A percentile compares a stretch with the other conserved stretches of the same genome.
Evolutionary conservation across 371 early-diverging fungal genomes (phyloP).

Genomic region (Mortierella sp.): DNA sequence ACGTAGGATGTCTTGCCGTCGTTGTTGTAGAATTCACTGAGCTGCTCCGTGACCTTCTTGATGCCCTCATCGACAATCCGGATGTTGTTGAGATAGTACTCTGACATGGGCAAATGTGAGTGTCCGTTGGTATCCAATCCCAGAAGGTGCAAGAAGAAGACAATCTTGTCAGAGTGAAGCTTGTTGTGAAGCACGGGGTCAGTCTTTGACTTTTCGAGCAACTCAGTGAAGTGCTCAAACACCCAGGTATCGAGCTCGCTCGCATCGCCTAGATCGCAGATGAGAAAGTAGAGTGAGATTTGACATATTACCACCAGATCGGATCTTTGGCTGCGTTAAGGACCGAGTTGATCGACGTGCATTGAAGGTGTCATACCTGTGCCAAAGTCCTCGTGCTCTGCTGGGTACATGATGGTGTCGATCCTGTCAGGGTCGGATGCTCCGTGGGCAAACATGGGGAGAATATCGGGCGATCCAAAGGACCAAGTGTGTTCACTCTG

Average conservation of each 20-base stretch:
- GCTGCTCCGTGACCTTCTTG: conserved; percentile 67
- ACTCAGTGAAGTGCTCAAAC: conserved; percentile 73
- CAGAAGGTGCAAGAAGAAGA: conserved; percentile 93
- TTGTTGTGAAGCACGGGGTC: conserved; percentile 67
- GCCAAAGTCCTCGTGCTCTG: conserved; percentile 92
- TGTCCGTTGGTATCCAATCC: conserved; percentile 98
- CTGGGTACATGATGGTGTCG: conserved; percentile 91
- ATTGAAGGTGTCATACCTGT: conserved; percentile 63
- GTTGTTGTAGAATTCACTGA: conserved; percentile 83
- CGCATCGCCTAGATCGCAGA: conserved; percentile 70
- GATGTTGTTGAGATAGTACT: conserved; percentile 89
- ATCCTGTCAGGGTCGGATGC: conserved; percentile 83
- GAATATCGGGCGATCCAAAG: conserved; percentile 97
- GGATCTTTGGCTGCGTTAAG: background rate
- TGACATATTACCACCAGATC: background rate
- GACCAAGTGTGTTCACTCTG: conserved; percentile 93
- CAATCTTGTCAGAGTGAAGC: conserved; percentile 81
- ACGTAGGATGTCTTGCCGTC: conserved; percentile 91
- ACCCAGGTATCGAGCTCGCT: conserved; percentile 92
- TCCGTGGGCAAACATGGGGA: conserved; percentile 96
- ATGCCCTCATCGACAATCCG: conserved; percentile 85
- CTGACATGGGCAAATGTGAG: conserved; percentile 86
- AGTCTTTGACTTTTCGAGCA: conserved; percentile 69
- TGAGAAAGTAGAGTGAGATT: background rate
- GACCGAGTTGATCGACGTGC: background rate